Conservation (phyloP, 2,329 filamentous ascomycete species). For the Aspergillus versicolor region DNA sequence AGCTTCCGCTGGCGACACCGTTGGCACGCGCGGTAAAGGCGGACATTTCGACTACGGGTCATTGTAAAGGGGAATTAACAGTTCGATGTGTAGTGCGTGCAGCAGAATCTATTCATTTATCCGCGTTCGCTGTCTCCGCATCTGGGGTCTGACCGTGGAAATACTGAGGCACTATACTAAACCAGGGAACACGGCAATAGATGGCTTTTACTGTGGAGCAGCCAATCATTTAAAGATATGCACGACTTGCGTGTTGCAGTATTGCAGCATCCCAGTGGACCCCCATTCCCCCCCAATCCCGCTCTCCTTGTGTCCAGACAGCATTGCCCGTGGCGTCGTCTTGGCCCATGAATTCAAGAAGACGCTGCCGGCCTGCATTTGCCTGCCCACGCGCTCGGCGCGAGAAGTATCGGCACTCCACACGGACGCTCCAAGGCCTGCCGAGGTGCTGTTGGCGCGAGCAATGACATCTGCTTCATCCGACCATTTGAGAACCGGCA, state of each 20-base stretch:
- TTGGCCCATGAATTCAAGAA: not conserved
- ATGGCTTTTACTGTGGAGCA: no score
- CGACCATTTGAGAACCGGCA: slow-evolving; percentile 62
- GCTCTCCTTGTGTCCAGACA: slow-evolving; percentile 54
- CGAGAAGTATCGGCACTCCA: slow-evolving; percentile 35
- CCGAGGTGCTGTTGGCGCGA: slow-evolving; percentile 54
- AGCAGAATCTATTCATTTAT: no score
- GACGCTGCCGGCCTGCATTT: not conserved
- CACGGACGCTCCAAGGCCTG: slow-evolving; percentile 58
- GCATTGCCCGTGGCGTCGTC: not conserved
- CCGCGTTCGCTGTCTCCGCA: no score
- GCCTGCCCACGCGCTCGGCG: not conserved
- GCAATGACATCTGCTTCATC: slow-evolving; percentile 60
- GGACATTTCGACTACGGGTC: no score
- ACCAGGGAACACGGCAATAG: no score
- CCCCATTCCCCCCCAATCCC: slow-evolving; percentile 47
- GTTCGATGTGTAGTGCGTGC: no score
- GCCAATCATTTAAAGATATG: no score
- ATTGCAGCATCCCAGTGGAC: not conserved
- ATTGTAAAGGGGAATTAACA: no score
- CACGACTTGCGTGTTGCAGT: not conserved
- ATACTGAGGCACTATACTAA: no score
- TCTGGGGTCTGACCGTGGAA: no score
- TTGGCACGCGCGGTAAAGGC: no score
- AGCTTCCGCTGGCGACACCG: no score